Conservation (phyloP, 2,329 filamentous ascomycete genomes). For the Nothophaeocryptopus gaeumannii region DNA sequence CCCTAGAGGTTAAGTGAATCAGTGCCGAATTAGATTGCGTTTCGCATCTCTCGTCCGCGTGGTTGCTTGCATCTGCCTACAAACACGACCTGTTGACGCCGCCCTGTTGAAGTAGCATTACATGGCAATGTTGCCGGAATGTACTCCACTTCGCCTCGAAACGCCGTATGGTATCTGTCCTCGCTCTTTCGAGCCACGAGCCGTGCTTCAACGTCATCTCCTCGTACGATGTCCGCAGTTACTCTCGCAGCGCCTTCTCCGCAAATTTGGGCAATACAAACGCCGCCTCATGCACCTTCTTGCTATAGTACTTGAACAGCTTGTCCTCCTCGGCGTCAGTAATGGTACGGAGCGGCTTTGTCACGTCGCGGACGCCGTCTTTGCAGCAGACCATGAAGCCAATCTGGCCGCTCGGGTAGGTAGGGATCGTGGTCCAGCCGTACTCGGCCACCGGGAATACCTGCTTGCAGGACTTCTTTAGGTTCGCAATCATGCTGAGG, state of each 20-base stretch:
- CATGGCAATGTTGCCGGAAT: too few relatives aligned
- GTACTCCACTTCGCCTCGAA: too few relatives aligned
- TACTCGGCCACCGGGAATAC: conserved; percentile 98
- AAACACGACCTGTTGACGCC: too few relatives aligned
- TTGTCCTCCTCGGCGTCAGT: conserved; percentile 84
- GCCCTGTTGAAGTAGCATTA: too few relatives aligned
- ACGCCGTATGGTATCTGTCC: too few relatives aligned
- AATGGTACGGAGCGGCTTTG: conserved; percentile 79
- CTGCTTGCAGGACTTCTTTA: conserved; percentile 95
- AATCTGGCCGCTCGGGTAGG: conserved; percentile 98
- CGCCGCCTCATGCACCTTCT: conserved; percentile 90
- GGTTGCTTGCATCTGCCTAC: too few relatives aligned
- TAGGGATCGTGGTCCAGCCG: conserved; percentile 98
- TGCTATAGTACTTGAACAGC: conserved; percentile 95
- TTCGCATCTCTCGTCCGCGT: too few relatives aligned
- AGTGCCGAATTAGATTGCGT: too few relatives aligned
- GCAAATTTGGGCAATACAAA: conserved; percentile 95
- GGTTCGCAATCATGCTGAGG: conserved; percentile 84
- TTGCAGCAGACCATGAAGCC: conserved; percentile 99
- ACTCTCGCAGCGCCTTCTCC: conserved; percentile 60
- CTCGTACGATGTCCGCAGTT: background rate
- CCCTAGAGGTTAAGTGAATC: too few relatives aligned
- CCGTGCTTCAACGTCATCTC: too few relatives aligned
- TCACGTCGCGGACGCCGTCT: conserved; percentile 79
- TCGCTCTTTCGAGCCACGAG: too few relatives aligned